These are phyloP conservation scores for Apiotrichum gracile DNA, from an alignment of 1,284 basidiomycete species.

Conservation along the genomic window DNA sequence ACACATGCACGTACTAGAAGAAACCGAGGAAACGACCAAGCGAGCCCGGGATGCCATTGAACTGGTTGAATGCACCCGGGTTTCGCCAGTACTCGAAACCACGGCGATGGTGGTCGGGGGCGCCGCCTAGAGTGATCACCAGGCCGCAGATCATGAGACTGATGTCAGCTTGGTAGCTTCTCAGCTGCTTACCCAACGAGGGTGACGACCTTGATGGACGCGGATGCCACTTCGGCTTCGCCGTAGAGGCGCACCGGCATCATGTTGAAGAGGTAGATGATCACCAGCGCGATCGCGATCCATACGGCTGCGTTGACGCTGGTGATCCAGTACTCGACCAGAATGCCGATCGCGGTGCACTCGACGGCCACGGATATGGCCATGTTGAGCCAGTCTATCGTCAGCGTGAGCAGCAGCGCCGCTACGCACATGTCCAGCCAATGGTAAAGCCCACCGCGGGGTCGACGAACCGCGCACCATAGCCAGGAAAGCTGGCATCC, in stretches of 20 bases:
- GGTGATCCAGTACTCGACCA: slow-evolving; percentile 64
- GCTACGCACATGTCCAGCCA: slow-evolving; percentile 61
- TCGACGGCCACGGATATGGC: slow-evolving; percentile 66
- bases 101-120: slow-evolving; percentile 40
- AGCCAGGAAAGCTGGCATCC: slow-evolving; percentile 11
- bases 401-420: background rate
- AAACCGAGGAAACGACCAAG: slow-evolving; percentile 28
- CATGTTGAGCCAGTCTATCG: slow-evolving; percentile 62
- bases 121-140: slow-evolving; percentile 54
- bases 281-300: slow-evolving; percentile 65
- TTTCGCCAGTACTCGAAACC: slow-evolving; percentile 51
- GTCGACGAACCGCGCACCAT: slow-evolving; percentile 42
- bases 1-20: background rate
- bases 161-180: background rate
- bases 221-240: slow-evolving; percentile 47
- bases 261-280: slow-evolving; percentile 1
- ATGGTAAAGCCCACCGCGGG: slow-evolving; percentile 71
- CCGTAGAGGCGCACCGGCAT: slow-evolving; percentile 25
- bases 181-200: slow-evolving; percentile 42
- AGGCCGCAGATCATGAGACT: slow-evolving; percentile 53
- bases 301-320: slow-evolving; percentile 59
- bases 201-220: slow-evolving; percentile 71
- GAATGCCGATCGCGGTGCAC: slow-evolving; percentile 64
- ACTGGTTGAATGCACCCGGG: slow-evolving; percentile 47
- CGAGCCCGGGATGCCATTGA: slow-evolving; percentile 49